These are phyloP conservation scores for Fusarium sp. DNA, from an alignment of 2,329 filamentous ascomycete genomes.

Conservation along the genomic window DNA sequence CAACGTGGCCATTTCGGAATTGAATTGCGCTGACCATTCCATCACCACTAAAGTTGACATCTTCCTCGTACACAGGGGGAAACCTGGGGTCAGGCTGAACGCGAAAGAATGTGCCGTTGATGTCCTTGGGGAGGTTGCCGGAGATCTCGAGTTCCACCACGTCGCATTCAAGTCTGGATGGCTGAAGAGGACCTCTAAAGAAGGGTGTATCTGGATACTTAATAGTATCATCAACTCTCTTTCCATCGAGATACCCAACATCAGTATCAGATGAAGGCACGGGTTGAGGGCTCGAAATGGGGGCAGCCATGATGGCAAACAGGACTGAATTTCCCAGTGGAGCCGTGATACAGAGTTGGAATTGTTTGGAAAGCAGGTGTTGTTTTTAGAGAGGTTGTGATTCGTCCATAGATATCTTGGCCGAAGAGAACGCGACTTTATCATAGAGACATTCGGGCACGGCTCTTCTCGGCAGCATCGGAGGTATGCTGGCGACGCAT, in stretches of 20 bases:
- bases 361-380: neutral
- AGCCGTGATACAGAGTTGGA: neutral
- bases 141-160: constrained; percentile 8
- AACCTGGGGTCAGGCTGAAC: constrained; percentile 27
- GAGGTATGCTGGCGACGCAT: neutral
- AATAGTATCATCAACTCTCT: neutral
- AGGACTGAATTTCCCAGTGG: neutral
- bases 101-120: constrained; percentile 31
- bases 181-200: constrained; percentile 7
- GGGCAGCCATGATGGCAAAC: neutral
- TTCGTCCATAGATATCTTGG: neutral
- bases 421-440: neutral
- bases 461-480: neutral
- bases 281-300: neutral
- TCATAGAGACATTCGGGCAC: neutral
- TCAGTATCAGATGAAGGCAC: neutral
- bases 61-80: constrained; percentile 19
- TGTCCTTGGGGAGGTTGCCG: constrained; percentile 8
- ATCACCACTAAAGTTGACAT: constrained; percentile 29
- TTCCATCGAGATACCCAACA: neutral
- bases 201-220: constrained; percentile 8
- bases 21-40: constrained; percentile 21
- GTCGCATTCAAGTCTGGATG: constrained; percentile 12
- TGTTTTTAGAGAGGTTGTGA: neutral
- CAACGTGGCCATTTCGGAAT: constrained; percentile 8